Base-by-base conservation (phyloP, 345 rosid species). In the Gossypium thurberi region DNA sequence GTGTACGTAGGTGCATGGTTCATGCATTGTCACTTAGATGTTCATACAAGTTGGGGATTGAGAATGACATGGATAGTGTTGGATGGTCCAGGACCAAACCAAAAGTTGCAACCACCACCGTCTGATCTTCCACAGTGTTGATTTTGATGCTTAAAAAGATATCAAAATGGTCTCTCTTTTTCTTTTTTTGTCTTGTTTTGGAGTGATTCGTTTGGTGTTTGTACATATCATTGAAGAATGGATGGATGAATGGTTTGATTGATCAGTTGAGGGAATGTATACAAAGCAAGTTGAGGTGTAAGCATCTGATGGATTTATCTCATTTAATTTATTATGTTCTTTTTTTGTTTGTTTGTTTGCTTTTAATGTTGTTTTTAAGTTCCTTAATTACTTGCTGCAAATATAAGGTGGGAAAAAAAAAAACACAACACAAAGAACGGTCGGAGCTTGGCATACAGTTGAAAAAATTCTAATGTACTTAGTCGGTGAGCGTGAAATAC, bases 111-210 rank as follows among this genome's bases (percentile, higher is more conserved):
- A 26, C 79, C 83, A 6, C 85, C 85, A 21, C 85, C 85, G 40
- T 74, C 87, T 10, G 87, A 84, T 80, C 85, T 84, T 53, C 87
- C 87, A 21, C 67, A 64, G 46, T 84, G 87, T 47, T 84, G 79
- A 82, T n/a, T 33, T 57, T 64, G 75, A 50, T 25, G 26, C 14
- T 40, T 1, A 10, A 57, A 21, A 12, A 3, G 50, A 10, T 28
- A 28, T 28, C 4, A 28, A 28, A 28, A 4, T 46, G 2, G 3
- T 10, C 50, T 11, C 6, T 28, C 37, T 28, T 4, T 0, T 50
- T 50, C 0, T 50, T 50, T 15, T 50, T 2, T 50, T 14, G 51
- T 47, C 15, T 5, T 58, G 37, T 25, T 11, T 58, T 21, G 61
- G 40, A 5, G 25, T 58, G 62, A 14, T 3, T 23, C 3, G 17